phyloP scores from a whole-genome alignment of 768 basidiomycete species.

The Kwoniella pini region DNA sequence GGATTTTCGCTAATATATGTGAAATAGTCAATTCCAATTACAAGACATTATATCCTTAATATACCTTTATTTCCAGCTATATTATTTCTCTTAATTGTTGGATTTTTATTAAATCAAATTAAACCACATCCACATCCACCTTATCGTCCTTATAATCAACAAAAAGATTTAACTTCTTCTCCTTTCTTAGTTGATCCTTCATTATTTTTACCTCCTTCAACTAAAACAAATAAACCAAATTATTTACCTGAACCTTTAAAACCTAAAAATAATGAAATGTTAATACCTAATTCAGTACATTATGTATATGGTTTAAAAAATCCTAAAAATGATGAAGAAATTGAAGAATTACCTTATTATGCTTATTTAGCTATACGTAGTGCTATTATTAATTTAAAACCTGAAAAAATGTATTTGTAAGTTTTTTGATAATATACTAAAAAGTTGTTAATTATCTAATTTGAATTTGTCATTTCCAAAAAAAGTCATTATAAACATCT shows the following conservation, averaged over 20 bases:
- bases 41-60: background rate
- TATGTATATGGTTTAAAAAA: constrained; percentile 55
- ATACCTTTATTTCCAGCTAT: constrained; percentile 4
- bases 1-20: no score
- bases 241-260: constrained; percentile 35
- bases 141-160: background rate
- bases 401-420: constrained; percentile 54
- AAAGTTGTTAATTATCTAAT: no score
- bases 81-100: constrained; percentile 3
- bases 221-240: constrained; percentile 15
- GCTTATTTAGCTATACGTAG: constrained; percentile 55
- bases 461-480: background rate
- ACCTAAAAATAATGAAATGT: constrained; percentile 39
- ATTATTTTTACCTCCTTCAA: constrained; percentile 33
- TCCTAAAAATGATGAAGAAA: constrained; percentile 24
- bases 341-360: constrained; percentile 55
- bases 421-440: no score
- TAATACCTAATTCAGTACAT: constrained; percentile 53
- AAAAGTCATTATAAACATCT: constrained; percentile 53
- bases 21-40: constrained; percentile 16
- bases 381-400: constrained; percentile 52
- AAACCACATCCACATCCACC: background rate
- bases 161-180: constrained; percentile 15
- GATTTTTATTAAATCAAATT: constrained; percentile 7
- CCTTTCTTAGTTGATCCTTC: constrained; percentile 30